These are phyloP conservation scores for Pythium plurisporium DNA, from an alignment of 352 stramenopile species.

Conservation along the genomic window DNA sequence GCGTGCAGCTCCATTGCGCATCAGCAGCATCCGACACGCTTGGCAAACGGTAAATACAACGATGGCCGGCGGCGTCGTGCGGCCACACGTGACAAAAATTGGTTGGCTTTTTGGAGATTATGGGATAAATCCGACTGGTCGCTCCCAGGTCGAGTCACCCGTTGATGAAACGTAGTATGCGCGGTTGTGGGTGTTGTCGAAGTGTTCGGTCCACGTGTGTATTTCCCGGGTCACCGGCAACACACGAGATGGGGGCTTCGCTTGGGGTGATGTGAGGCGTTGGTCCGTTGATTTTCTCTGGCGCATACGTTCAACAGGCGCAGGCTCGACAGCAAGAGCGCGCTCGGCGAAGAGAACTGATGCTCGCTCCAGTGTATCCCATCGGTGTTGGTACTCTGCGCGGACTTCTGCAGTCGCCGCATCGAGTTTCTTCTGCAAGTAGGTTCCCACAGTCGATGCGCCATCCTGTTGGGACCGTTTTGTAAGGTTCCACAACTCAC, in stretches of 20 bases:
- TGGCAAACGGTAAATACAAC: conserved; percentile 12
- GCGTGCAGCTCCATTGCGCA: conserved; percentile 69
- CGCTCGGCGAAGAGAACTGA: conserved; percentile 16
- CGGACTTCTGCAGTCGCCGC: conserved; percentile 30
- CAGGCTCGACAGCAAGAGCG: background rate
- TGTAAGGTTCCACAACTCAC: background rate
- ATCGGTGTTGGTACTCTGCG: conserved; percentile 30
- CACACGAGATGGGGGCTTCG: conserved; percentile 7
- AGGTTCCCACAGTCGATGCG: conserved; percentile 12
- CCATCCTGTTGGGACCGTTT: background rate
- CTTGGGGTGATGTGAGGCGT: background rate
- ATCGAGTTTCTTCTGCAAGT: conserved; percentile 47
- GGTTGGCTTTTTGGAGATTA: background rate
- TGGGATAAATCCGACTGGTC: background rate
- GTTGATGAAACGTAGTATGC: conserved; percentile 33
- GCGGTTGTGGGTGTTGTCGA: conserved; percentile 18
- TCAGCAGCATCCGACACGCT: background rate
- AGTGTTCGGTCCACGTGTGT: conserved; percentile 31
- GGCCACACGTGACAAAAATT: background rate
- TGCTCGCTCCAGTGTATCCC: conserved; percentile 27
- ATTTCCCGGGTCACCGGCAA: background rate
- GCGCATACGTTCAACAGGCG: background rate
- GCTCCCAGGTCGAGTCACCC: conserved; percentile 26
- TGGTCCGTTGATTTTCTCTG: background rate
- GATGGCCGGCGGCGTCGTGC: background rate